Conservation (phyloP, 495 filamentous ascomycete genomes). For the Tuber microsphaerosporum region DNA sequence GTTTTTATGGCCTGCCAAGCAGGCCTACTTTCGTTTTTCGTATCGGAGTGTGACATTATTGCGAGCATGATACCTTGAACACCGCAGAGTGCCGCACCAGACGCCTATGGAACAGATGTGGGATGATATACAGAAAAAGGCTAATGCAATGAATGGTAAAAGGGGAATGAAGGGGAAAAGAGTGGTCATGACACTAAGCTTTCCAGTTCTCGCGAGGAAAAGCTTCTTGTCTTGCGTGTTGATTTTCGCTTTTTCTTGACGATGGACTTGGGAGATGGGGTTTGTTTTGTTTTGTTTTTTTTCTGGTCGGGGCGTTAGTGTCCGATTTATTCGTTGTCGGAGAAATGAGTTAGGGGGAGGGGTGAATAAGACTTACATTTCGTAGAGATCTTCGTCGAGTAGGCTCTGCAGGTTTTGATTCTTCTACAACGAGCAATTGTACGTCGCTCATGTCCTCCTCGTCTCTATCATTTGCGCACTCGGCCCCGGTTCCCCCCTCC, state of each 20-base stretch:
- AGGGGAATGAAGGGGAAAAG: not conserved
- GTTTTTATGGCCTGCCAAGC: no score
- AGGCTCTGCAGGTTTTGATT: not conserved
- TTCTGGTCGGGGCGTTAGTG: not conserved
- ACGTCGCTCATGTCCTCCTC: slow-evolving; percentile 3
- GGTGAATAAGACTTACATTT: not conserved
- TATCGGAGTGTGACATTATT: not conserved
- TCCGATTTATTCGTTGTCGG: not conserved
- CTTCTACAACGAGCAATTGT: not conserved
- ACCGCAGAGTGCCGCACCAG: not conserved
- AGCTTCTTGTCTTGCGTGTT: not conserved
- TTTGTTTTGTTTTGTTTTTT: not conserved
- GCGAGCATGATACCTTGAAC: not conserved
- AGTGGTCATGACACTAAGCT: not conserved
- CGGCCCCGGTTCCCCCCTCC: slow-evolving; percentile 2
- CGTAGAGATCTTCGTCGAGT: not conserved
- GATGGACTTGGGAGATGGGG: not conserved
- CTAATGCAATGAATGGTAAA: not conserved
- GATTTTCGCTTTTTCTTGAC: slow-evolving; percentile 6
- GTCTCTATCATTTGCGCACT: slow-evolving; percentile 10
- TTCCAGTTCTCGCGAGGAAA: not conserved
- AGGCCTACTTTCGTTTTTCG: not conserved
- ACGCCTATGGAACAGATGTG: not conserved
- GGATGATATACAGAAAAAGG: not conserved
- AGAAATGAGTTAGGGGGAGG: not conserved